Evolutionary conservation across 176 grass and related monocot species (phyloP).

Genomic region (Alloteropsis semialata): DNA sequence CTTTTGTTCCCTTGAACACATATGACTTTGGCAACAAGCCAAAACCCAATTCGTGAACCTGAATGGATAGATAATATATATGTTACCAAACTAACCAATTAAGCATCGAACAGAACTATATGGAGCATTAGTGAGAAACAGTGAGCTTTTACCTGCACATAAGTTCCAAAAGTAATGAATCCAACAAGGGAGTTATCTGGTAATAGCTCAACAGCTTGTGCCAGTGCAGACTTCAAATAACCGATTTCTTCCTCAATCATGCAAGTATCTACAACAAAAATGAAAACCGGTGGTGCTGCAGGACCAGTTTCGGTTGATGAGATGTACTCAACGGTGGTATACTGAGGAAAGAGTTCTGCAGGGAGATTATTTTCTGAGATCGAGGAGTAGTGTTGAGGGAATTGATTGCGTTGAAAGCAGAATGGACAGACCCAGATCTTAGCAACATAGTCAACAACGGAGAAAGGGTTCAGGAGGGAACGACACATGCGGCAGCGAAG

Average conservation of each 20-base stretch:
- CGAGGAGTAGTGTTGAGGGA: slow-evolving; percentile 59
- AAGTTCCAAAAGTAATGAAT: slow-evolving; percentile 87
- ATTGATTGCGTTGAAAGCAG: slow-evolving; percentile 79
- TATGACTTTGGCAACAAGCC: slow-evolving; percentile 85
- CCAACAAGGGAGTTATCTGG: slow-evolving; percentile 85
- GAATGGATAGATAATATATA: slow-evolving; percentile 29
- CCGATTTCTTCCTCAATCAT: slow-evolving; percentile 98
- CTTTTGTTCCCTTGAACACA: slow-evolving; percentile 93
- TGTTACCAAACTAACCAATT: slow-evolving; percentile 16
- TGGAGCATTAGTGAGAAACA: slow-evolving; percentile 19
- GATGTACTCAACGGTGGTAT: slow-evolving; percentile 76
- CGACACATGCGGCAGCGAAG: slow-evolving; percentile 85
- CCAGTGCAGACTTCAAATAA: slow-evolving; percentile 78
- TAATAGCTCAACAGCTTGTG: slow-evolving; percentile 86
- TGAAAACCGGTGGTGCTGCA: slow-evolving; percentile 63
- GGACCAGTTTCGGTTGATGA: slow-evolving; percentile 54
- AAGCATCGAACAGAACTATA: slow-evolving; percentile 14
- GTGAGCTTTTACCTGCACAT: slow-evolving; percentile 66
- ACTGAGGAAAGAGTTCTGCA: slow-evolving; percentile 69
- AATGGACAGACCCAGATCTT: slow-evolving; percentile 59
- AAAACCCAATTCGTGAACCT: slow-evolving; percentile 96
- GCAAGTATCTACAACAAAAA: slow-evolving; percentile 95
- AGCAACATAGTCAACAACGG: slow-evolving; percentile 68
- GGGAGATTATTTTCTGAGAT: slow-evolving; percentile 68
- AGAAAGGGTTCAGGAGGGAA: slow-evolving; percentile 85